Percentiles rank a stretch among this genome's conserved stretches.
Conservation (phyloP, 345 rosid genomes). For the Eucalyptus brandiana region DNA sequence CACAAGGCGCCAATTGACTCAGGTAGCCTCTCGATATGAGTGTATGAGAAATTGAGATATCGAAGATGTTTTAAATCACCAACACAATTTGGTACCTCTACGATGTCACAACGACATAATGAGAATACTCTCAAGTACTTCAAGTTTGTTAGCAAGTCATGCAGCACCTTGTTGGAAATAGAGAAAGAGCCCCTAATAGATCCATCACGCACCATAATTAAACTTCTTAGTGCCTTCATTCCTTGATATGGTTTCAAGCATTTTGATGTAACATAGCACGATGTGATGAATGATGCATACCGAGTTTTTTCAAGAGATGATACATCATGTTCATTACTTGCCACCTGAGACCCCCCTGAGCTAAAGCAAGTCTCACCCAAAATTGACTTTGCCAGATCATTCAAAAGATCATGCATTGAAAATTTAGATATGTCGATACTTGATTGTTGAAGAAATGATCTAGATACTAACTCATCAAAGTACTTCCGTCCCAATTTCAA, state of each 20-base stretch:
- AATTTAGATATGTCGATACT: neutral
- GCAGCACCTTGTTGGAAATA: neutral
- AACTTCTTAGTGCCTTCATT: neutral
- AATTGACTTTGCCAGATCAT: neutral
- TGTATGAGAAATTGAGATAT: neutral
- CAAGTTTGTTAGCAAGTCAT: neutral
- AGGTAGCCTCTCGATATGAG: rapidly evolving
- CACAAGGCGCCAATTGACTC: rapidly evolving
- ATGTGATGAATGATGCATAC: neutral
- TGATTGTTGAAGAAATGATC: neutral
- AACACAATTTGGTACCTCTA: neutral
- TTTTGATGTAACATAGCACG: neutral
- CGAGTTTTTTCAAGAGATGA: neutral
- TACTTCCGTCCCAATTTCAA: neutral
- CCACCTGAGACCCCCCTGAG: neutral
- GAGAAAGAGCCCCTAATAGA: neutral
- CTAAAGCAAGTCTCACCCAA: neutral
- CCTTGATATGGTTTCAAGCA: neutral
- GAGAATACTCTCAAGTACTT: neutral
- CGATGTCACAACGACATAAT: rapidly evolving
- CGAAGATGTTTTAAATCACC: neutral
- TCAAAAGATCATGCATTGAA: neutral
- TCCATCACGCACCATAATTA: rapidly evolving
- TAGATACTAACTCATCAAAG: neutral
- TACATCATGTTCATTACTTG: neutral